Conservation (phyloP, 176 grass and related monocot species). For the Phragmites australis region DNA sequence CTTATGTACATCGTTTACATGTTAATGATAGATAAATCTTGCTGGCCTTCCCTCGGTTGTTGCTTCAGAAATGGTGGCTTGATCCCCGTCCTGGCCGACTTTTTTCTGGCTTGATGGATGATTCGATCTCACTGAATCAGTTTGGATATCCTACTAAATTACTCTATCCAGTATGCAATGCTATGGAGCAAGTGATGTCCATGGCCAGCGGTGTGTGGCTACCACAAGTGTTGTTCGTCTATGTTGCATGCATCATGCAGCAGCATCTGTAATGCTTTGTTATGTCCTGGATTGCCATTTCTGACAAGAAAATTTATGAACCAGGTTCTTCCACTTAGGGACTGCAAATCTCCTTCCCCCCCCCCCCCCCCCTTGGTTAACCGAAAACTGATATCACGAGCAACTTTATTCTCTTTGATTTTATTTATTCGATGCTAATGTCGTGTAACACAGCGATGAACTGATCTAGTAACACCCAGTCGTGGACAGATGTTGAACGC, state of each 20-base stretch:
- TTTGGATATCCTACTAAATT: background rate
- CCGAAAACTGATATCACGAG: background rate
- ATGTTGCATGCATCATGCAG: background rate
- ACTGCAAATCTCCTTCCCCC: background rate
- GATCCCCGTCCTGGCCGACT: background rate
- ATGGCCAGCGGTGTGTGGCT: background rate
- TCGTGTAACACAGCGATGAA: background rate
- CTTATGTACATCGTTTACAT: background rate
- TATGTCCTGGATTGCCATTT: background rate
- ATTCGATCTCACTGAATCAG: background rate
- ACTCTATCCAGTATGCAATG: background rate
- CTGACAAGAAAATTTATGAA: background rate
- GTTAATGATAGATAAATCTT: constrained; percentile 7
- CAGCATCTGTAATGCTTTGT: background rate
- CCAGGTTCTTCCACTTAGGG: background rate
- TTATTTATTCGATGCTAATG: background rate
- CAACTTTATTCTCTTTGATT: background rate
- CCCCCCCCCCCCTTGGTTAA: background rate
- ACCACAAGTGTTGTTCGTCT: background rate
- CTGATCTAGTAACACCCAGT: background rate
- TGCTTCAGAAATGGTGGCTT: background rate
- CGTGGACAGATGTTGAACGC: background rate
- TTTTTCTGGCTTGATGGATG: background rate
- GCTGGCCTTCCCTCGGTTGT: background rate
- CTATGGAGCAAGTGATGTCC: background rate